Evolutionary conservation across 108 stramenopile species (phyloP).

Genomic region (Bacterosira constricta): DNA sequence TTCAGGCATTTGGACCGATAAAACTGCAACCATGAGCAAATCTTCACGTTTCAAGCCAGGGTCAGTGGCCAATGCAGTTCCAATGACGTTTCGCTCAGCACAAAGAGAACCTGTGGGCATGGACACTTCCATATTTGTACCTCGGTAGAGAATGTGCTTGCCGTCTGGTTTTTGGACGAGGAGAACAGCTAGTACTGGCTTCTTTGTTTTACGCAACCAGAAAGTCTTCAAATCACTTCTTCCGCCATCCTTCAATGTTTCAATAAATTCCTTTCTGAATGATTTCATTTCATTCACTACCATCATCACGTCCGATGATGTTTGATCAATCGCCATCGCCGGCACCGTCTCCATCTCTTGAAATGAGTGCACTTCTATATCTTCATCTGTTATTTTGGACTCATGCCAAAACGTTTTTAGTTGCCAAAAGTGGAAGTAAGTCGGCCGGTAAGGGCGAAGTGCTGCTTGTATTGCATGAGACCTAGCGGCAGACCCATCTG

Average conservation of each 20-base stretch:
- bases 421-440: slow-evolving; percentile 93
- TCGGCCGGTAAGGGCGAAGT: slow-evolving; percentile 90
- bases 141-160: slow-evolving; percentile 77
- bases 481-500: slow-evolving; percentile 94
- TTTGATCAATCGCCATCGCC: slow-evolving; percentile 64
- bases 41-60: slow-evolving; percentile 80
- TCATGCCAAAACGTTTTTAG: slow-evolving; percentile 98
- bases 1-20: slow-evolving; percentile 68
- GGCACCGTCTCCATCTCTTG: slow-evolving; percentile 94
- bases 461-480: slow-evolving; percentile 93
- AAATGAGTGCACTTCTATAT: slow-evolving; percentile 92
- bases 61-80: slow-evolving; percentile 84
- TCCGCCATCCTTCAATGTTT: slow-evolving; percentile 37
- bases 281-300: slow-evolving; percentile 91
- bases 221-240: slow-evolving; percentile 86
- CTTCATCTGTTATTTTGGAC: slow-evolving; percentile 80
- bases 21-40: slow-evolving; percentile 85
- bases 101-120: slow-evolving; percentile 98
- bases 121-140: slow-evolving; percentile 98
- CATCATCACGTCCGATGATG: slow-evolving; percentile 44
- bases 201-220: slow-evolving; percentile 96
- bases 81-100: slow-evolving; percentile 97
- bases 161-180: slow-evolving; percentile 77
- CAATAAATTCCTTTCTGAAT: slow-evolving; percentile 75
- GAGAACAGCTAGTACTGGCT: slow-evolving; percentile 96